Conservation (phyloP, 805 yeast genomes). For the Saturnispora ahearnii region DNA sequence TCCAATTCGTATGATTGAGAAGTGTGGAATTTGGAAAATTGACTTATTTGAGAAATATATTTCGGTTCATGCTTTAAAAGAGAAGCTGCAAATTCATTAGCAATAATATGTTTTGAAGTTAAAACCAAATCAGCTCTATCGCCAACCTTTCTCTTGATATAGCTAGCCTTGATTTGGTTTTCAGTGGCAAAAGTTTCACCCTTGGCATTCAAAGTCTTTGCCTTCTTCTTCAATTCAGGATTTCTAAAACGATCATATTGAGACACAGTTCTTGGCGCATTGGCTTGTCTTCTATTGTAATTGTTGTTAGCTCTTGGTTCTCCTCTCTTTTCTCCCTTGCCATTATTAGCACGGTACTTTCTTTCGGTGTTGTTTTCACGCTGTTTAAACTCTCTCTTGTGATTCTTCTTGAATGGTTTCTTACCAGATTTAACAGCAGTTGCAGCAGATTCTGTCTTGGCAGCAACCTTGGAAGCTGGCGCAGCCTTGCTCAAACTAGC, state of each 20-base stretch:
- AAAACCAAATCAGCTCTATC: background rate
- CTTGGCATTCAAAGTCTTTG: constrained; percentile 5
- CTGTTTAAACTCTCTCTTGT: background rate
- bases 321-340: constrained; percentile 1
- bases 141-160: constrained; percentile 11
- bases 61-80: constrained; percentile 6
- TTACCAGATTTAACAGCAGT: background rate
- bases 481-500: constrained; percentile 4
- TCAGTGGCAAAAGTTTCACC: constrained; percentile 11
- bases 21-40: constrained; percentile 3
- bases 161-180: constrained; percentile 9
- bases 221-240: constrained; percentile 2
- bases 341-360: background rate
- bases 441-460: background rate
- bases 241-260: constrained; percentile 12
- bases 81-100: constrained; percentile 7
- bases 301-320: background rate
- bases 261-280: constrained; percentile 12
- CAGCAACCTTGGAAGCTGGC: background rate
- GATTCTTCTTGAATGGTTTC: background rate
- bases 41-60: constrained; percentile 1
- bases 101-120: background rate
- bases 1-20: background rate
- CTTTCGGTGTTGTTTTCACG: background rate
- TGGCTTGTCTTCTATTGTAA: background rate